These are phyloP conservation scores for Bruguiera parviflora DNA, from an alignment of 345 rosid genomes.

Conservation along the genomic window DNA sequence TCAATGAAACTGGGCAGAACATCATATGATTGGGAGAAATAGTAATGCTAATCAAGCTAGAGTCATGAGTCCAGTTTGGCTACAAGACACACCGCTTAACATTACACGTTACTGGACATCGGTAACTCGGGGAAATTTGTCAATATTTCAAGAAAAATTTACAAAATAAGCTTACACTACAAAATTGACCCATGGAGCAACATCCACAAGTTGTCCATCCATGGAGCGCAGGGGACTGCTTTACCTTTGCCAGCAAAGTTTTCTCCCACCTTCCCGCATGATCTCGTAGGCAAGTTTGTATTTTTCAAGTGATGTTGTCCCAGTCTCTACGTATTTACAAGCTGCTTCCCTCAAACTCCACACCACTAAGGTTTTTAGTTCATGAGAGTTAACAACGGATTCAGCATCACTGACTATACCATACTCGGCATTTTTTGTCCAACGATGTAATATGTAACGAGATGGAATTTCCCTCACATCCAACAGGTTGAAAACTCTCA, in stretches of 20 bases:
- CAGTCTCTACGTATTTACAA: slow-evolving; percentile 68
- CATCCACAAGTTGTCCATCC: slow-evolving; percentile 18
- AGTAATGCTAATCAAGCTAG: not conserved
- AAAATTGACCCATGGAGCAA: slow-evolving; percentile 12
- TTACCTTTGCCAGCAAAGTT: slow-evolving; percentile 68
- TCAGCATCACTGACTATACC: slow-evolving; percentile 55
- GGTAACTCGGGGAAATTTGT: not conserved
- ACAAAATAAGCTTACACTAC: slow-evolving; percentile 15
- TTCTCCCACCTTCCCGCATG: slow-evolving; percentile 78
- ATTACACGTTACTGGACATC: slow-evolving; percentile 8
- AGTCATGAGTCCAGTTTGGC: not conserved
- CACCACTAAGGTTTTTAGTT: slow-evolving; percentile 58
- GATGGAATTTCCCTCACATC: slow-evolving; percentile 72
- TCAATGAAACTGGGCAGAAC: not conserved
- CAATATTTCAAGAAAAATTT: slow-evolving; percentile 2
- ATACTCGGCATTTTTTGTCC: slow-evolving; percentile 80
- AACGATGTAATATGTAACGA: slow-evolving; percentile 64
- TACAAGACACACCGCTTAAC: not conserved
- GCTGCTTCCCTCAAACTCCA: slow-evolving; percentile 96
- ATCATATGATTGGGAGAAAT: not conserved
- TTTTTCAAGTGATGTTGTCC: slow-evolving; percentile 61
- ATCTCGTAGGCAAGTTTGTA: slow-evolving; percentile 80
- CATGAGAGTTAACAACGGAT: slow-evolving; percentile 55
- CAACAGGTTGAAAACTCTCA: slow-evolving; percentile 69
- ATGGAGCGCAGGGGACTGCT: not conserved